phyloP scores from a whole-genome alignment of 768 basidiomycete genomes.

The Pisolithus sp. region DNA sequence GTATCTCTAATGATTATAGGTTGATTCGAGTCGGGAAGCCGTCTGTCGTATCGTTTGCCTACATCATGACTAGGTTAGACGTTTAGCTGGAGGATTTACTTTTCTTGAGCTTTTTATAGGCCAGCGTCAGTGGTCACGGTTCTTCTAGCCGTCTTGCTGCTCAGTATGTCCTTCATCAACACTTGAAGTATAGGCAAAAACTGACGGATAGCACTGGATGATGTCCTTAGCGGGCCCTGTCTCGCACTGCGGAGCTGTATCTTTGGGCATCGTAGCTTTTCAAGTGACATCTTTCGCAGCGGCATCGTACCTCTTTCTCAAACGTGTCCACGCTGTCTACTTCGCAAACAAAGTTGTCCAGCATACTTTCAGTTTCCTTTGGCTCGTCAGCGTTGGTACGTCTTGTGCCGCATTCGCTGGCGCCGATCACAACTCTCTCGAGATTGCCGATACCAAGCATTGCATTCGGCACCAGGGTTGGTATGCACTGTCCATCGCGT shows the following conservation, averaged over 20 bases:
- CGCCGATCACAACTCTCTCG: conserved; percentile 9
- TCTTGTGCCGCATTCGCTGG: conserved; percentile 18
- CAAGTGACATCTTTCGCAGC: conserved; percentile 5
- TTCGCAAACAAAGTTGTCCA: conserved; percentile 10
- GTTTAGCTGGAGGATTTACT: neutral
- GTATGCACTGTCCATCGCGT: conserved; percentile 11
- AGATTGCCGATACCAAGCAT: conserved; percentile 21
- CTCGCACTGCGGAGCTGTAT: conserved; percentile 1
- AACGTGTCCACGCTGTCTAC: conserved; percentile 28
- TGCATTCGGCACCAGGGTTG: conserved; percentile 18
- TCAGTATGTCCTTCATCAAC: neutral
- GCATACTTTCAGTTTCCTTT: conserved; percentile 16
- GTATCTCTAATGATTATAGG: neutral
- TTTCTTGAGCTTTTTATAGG: neutral
- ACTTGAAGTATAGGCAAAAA: neutral
- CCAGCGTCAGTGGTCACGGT: neutral
- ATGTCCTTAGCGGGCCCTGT: conserved; percentile 1
- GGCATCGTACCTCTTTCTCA: conserved; percentile 27
- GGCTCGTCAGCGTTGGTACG: conserved; percentile 22
- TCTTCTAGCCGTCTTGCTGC: neutral
- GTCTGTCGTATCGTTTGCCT: neutral
- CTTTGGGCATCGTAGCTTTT: neutral
- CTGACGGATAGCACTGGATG: neutral
- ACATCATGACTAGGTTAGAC: neutral
- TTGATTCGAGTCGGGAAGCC: neutral